Evolutionary conservation across 2,329 filamentous ascomycete genomes (phyloP).

Genomic region (Aureobasidium sp.): DNA sequence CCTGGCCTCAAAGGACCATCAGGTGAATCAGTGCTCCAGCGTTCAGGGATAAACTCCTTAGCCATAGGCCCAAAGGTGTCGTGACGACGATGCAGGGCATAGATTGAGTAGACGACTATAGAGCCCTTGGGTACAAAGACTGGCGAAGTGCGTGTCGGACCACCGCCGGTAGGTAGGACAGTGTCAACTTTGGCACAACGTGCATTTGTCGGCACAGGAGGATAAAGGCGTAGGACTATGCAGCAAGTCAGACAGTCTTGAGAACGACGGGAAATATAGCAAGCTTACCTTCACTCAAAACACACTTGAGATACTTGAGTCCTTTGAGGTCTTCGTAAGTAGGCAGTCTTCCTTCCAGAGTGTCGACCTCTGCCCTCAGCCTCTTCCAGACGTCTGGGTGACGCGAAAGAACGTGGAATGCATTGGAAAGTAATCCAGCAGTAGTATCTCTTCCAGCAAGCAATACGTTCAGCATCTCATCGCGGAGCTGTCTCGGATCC

Average conservation of each 20-base stretch:
- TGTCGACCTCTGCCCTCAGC: slow-evolving; percentile 20
- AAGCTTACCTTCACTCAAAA: slow-evolving; percentile 50
- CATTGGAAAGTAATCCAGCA: neutral
- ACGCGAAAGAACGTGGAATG: slow-evolving; percentile 26
- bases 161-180: slow-evolving; percentile 61
- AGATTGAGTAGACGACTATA: slow-evolving; percentile 28
- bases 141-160: slow-evolving; percentile 47
- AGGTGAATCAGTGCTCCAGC: slow-evolving; percentile 21
- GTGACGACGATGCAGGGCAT: slow-evolving; percentile 32
- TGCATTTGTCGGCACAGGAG: slow-evolving; percentile 70
- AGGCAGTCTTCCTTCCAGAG: slow-evolving; percentile 36
- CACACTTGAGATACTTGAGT: slow-evolving; percentile 39
- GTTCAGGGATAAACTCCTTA: slow-evolving; percentile 31
- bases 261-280: no score
- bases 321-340: slow-evolving; percentile 20
- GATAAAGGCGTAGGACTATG: slow-evolving; percentile 60
- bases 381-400: slow-evolving; percentile 22
- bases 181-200: slow-evolving; percentile 65
- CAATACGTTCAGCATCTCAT: slow-evolving; percentile 34
- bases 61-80: slow-evolving; percentile 35
- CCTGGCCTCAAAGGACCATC: neutral
- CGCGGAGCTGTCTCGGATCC: slow-evolving; percentile 34
- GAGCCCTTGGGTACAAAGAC: slow-evolving; percentile 36
- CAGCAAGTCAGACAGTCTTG: neutral
- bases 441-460: neutral